Percentiles rank a stretch among this genome's conserved stretches.
These are phyloP conservation scores for Ogataea trehalophila DNA, from an alignment of 805 yeast species.

Conservation along the genomic window DNA sequence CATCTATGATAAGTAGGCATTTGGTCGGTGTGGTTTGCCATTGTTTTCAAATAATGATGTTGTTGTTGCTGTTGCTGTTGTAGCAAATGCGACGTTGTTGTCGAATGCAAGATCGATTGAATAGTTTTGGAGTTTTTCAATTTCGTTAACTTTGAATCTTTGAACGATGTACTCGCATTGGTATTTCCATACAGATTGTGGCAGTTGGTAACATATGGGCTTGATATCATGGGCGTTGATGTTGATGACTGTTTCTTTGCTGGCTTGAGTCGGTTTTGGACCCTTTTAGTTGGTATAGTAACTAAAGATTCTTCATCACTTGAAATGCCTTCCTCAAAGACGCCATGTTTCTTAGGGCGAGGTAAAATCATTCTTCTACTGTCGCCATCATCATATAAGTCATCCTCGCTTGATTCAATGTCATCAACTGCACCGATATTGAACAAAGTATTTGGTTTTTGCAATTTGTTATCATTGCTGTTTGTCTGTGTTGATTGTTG, in stretches of 20 bases:
- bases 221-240: not conserved
- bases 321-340: not conserved
- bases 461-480: not conserved
- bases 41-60: slow-evolving; percentile 2
- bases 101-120: slow-evolving; percentile 23
- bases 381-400: not conserved
- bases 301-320: not conserved
- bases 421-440: too few relatives aligned
- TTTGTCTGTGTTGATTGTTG: slow-evolving; percentile 1
- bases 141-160: slow-evolving; percentile 20
- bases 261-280: not conserved
- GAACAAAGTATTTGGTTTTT: not conserved
- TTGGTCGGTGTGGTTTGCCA: not conserved
- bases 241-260: not conserved
- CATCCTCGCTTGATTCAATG: not conserved
- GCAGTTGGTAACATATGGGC: not conserved
- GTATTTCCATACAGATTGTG: not conserved
- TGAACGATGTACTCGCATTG: not conserved
- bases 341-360: not conserved
- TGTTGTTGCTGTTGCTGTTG: slow-evolving; percentile 8
- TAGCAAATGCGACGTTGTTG: slow-evolving; percentile 4
- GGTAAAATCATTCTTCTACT: not conserved
- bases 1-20: slow-evolving; percentile 69
- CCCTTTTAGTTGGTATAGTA: too few relatives aligned
- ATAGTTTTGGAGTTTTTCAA: slow-evolving; percentile 22